These are phyloP conservation scores for Linanthus parryae DNA, from an alignment of 148 eudicot genomes.

Conservation along the genomic window DNA sequence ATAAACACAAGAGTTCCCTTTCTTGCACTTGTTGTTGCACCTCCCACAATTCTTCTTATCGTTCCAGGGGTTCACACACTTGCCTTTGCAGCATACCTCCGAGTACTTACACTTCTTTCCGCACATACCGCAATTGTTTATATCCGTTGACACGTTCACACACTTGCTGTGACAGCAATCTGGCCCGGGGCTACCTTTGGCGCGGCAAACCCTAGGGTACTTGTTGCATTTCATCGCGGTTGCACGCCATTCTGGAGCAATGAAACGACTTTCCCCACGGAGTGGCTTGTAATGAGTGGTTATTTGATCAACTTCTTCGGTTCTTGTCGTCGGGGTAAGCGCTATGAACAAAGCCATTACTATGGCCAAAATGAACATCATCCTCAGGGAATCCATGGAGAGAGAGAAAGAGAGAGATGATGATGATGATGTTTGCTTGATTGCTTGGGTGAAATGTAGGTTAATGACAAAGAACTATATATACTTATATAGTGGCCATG, in stretches of 20 bases:
- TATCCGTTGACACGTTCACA: conserved; percentile 45
- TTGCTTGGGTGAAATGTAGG: no score
- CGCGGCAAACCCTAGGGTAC: conserved; percentile 48
- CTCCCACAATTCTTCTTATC: conserved; percentile 53
- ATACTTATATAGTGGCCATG: no score
- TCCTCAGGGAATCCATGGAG: conserved; percentile 14
- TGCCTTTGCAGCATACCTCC: conserved; percentile 53
- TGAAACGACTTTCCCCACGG: conserved; percentile 3
- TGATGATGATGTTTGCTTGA: background rate
- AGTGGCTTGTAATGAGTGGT: conserved; percentile 3
- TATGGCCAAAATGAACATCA: conserved; percentile 15
- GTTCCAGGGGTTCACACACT: conserved; percentile 34
- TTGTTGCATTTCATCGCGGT: conserved; percentile 22
- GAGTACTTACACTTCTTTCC: conserved; percentile 49
- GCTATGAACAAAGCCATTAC: conserved; percentile 15
- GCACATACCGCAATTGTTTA: conserved; percentile 55
- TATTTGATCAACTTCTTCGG: background rate
- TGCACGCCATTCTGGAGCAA: background rate
- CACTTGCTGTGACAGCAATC: conserved; percentile 64
- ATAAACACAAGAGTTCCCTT: conserved; percentile 33
- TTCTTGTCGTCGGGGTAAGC: conserved; percentile 1
- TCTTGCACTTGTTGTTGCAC: conserved; percentile 46
- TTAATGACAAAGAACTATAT: no score
- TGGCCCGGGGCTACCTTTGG: conserved; percentile 41
- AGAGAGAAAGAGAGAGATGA: conserved; percentile 1